Base-by-base conservation (phyloP, 208 protist genomes). In the Borovskyia barvae region DNA sequence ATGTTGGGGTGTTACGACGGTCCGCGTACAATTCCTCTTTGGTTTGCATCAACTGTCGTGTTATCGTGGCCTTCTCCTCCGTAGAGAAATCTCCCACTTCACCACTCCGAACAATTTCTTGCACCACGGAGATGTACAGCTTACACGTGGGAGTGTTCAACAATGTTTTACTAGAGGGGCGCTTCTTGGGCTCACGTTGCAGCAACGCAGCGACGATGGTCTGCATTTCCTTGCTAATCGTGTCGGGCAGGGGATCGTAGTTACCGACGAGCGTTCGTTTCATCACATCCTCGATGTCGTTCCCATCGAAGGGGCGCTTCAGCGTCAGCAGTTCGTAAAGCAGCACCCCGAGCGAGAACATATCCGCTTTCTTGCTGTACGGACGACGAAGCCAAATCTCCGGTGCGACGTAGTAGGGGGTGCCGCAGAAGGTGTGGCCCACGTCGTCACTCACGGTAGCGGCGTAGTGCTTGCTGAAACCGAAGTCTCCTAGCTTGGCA, bases 341-440 rank as follows among this genome's bases (percentile, higher is more conserved):
- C 0, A 94, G 45, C 7, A 87, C 83, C 30, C 90, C 90, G n/a
- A 97, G 68, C 7, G 89, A 84, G 80, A 95, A 98, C 66, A 97
- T 78, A 66, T 98, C 95, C 15, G 74, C 68, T 74, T 97, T 97
- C 55, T 86, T 82, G 68, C 89, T 87, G 67, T 97, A 98, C 12
- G 85, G 79, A 29, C 85, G 77, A 30, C 84, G 62, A 20, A 78
- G 75, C 78, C 85, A 97, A 30, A 98, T 82, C 75, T 98, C 92
- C 11, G 95, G 95, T 2, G 88, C 76, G 14, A 98, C 55, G 71
- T 97, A 98, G 63, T 92, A 91, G 22, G 91, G 87, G 17, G 85
- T 93, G 32, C 87, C 88, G 37, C 70, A 76, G 66, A 92, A 87
- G 15, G 78, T 75, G 26, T 55, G 49, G n/a, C 57, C 72, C 26